Conservation (phyloP, 306 rosid species). For the Inga laurina region DNA sequence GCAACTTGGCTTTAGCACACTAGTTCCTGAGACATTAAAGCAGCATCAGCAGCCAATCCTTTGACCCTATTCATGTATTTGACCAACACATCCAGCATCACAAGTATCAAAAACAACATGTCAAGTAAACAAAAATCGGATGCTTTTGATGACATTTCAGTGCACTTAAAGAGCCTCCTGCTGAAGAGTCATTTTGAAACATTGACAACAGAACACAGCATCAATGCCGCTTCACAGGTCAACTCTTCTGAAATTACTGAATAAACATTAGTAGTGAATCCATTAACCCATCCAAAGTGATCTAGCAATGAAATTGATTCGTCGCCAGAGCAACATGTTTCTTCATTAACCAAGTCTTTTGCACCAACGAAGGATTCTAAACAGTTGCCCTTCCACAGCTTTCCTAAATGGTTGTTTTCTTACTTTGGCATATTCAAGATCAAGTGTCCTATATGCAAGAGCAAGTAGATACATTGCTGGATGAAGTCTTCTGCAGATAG, state of each 20-base stretch:
- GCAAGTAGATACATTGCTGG: slow-evolving; percentile 93
- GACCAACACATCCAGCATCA: slow-evolving; percentile 32
- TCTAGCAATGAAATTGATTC: slow-evolving; percentile 11
- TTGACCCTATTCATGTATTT: background rate
- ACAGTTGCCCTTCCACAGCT: slow-evolving; percentile 51
- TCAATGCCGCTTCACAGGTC: slow-evolving; percentile 5
- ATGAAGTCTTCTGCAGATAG: slow-evolving; percentile 82
- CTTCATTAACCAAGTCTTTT: slow-evolving; percentile 59
- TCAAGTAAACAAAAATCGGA: slow-evolving; percentile 23
- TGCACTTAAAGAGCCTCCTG: slow-evolving; percentile 9
- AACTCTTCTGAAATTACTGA: slow-evolving; percentile 20
- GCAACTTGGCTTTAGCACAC: background rate
- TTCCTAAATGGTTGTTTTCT: slow-evolving; percentile 56
- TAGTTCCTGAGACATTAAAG: background rate
- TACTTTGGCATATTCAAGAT: slow-evolving; percentile 76
- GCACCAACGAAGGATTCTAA: slow-evolving; percentile 77
- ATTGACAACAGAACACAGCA: slow-evolving; percentile 21
- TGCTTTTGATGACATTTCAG: slow-evolving; percentile 28
- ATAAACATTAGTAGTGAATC: slow-evolving; percentile 16
- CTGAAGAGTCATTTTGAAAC: slow-evolving; percentile 33
- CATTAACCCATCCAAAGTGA: slow-evolving; percentile 22
- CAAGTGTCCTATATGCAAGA: slow-evolving; percentile 93
- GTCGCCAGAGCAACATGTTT: slow-evolving; percentile 1
- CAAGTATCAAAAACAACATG: slow-evolving; percentile 24
- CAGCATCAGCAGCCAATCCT: slow-evolving; percentile 14